Evolutionary conservation across 192 early-diverging fungal genomes (phyloP), one percentile per base, ranked within the genome.

Genomic region (Umbelopsis isabellina): DNA sequence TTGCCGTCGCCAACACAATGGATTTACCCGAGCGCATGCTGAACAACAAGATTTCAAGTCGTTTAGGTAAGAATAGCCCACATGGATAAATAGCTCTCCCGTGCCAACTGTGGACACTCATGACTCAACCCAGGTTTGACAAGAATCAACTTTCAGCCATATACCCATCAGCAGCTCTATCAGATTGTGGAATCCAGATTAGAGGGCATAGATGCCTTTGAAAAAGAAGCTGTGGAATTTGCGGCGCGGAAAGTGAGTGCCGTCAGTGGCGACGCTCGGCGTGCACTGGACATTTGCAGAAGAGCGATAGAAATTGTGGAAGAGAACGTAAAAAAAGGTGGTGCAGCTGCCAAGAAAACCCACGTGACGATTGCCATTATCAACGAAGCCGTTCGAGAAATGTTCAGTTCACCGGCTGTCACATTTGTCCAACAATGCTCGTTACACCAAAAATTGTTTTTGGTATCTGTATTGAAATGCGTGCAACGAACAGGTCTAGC

Each of bases 1-100:
- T 99, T 49, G 97, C 97, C 0, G 91, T 99, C 65, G 97, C 98
- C 44, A 99, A 99, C 77, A 98, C 96, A 0, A 99, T 99, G 95
- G 96, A 98, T 72, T 78, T 99, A 20, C 97, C 97, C 0, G 97
- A 98, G 72, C 87, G 96, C 55, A 87, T 97, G 83, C 83, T 97
- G 22, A 83, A 86, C 7, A 94, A 95, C 77, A 94, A 94, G 73
- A 89, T 98, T 20, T 92, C 95, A 2, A 95, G 93, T 80, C 86
- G 97, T 7, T 70, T 99, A 47, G 97, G 93, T 88, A 84, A 49
- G 55, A 50, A 52, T 9, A 66, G 52, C 18, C n/a, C 1, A 18
- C 10, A 20, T 22, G 61, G 2, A 66, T 18, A 35, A 33, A 53
- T 72, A 27, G 20, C 23, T 4, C 0, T 13, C 13, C 45, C 11